Percentiles rank a stretch among this genome's conserved stretches.
Evolutionary conservation across 1,284 basidiomycete genomes (phyloP).

Genomic region (Cryptococcus sp.): DNA sequence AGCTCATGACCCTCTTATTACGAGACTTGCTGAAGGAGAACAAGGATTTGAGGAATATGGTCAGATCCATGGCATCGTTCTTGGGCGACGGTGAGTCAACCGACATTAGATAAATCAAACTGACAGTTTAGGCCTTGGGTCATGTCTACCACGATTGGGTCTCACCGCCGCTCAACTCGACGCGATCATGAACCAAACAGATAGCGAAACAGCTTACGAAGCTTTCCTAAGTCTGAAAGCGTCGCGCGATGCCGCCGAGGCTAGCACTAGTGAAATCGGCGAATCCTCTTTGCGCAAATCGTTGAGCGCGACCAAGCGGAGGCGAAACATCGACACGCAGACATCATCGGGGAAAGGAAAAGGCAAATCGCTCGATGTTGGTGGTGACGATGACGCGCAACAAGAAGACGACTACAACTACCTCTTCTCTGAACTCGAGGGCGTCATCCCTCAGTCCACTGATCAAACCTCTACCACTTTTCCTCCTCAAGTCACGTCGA

Average conservation of each 20-base stretch:
- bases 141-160: slow-evolving; percentile 69
- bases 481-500: too few species aligned
- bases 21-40: slow-evolving; percentile 90
- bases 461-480: too few species aligned
- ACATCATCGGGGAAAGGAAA: neutral
- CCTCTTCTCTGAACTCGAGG: slow-evolving; percentile 35
- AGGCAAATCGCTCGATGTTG: neutral
- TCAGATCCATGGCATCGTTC: slow-evolving; percentile 72
- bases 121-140: slow-evolving; percentile 57
- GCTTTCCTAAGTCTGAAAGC: slow-evolving; percentile 65
- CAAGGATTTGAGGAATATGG: slow-evolving; percentile 72
- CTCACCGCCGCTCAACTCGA: slow-evolving; percentile 73
- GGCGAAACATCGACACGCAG: slow-evolving; percentile 18
- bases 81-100: slow-evolving; percentile 74
- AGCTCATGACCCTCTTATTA: slow-evolving; percentile 76
- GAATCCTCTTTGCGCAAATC: slow-evolving; percentile 18
- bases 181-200: slow-evolving; percentile 74
- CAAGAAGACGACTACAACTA: slow-evolving; percentile 24
- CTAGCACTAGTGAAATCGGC: slow-evolving; percentile 16
- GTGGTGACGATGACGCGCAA: neutral
- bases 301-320: slow-evolving; percentile 29
- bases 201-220: slow-evolving; percentile 89
- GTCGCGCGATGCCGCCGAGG: slow-evolving; percentile 15
- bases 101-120: neutral
- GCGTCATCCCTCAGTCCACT: too few species aligned